Evolutionary conservation across 192 early-diverging fungal species (phyloP), one percentile per base, ranked within the genome.

Genomic region (Irineochytrium annulatum): DNA sequence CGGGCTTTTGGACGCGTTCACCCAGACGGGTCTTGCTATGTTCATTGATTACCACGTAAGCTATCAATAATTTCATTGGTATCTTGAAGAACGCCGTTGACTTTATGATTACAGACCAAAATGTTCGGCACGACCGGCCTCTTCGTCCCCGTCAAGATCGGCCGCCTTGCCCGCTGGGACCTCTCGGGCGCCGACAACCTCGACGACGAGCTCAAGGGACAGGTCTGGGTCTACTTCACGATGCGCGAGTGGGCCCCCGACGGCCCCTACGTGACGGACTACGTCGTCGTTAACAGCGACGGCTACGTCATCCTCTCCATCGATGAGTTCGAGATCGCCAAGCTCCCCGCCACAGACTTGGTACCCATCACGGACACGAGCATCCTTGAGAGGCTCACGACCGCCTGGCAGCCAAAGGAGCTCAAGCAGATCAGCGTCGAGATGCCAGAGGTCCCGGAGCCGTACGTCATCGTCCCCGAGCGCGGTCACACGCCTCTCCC

Each of bases 231-330:
- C 26, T 31, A 29, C 29, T 53, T 53, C 52, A 24, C 19, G 22
- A 27, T 31, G 19, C 27, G 28, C 26, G 19, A 27, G 19, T 53
- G 33, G n/a, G 22, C 52, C 19, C 52, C 52, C 4, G 22, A 24
- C 17, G 52, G 52, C 17, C 52, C 52, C 19, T 26, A 31, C 52
- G n/a, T 32, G 27, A 32, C 28, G 2, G 52, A 53, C 52, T 53
- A 53, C 52, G 19, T 53, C 28, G 29, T 53, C 52, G 27, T n/a
- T 17, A 53, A 53, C 52, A 53, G 33, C 19, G 52, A 53, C n/a
- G 52, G 52, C 22, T 20, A 53, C n/a, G 29, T 53, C 19, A 53
- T 53, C 52, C 33, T 53, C 20, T 31, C 52, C 3, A 53, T 53
- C 22, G 28, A 17, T n/a, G 52, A 32, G 28, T 53, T 53, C 20